These are phyloP conservation scores for Sordariomycetes sp. DNA, from an alignment of 2,329 filamentous ascomycete genomes.

Conservation along the genomic window DNA sequence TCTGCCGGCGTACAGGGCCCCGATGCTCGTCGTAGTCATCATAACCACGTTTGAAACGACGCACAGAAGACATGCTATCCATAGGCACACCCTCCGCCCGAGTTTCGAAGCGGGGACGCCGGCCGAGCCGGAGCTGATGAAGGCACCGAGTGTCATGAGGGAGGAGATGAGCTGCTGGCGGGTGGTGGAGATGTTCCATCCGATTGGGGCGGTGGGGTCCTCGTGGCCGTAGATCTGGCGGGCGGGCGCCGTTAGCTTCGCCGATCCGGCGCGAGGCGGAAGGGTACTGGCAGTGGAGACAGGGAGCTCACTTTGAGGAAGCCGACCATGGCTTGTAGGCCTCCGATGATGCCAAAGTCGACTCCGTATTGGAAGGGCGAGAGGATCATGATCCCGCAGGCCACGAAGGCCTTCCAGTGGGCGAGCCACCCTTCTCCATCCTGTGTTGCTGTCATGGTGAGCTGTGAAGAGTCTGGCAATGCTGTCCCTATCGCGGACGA, in stretches of 20 bases:
- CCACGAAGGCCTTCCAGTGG: conserved; percentile 32
- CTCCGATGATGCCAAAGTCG: conserved; percentile 35
- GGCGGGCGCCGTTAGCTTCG: not conserved
- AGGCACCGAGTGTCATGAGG: conserved; percentile 32
- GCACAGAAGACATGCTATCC: conserved; percentile 33
- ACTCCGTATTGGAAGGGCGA: conserved; percentile 34
- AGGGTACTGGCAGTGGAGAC: not conserved
- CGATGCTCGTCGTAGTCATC: conserved; percentile 39
- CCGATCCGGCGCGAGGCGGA: not conserved
- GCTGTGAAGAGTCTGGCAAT: not conserved
- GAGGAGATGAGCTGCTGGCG: conserved; percentile 33
- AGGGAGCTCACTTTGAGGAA: conserved; percentile 20
- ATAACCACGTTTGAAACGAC: conserved; percentile 39
- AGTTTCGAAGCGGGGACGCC: conserved; percentile 22
- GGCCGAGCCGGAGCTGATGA: conserved; percentile 26
- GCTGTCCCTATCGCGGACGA: not conserved
- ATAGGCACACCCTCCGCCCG: conserved; percentile 22
- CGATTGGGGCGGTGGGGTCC: conserved; percentile 15
- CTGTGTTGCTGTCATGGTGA: conserved; percentile 1
- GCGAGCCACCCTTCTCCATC: conserved; percentile 15
- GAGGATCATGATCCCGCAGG: conserved; percentile 22
- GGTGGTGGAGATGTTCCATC: conserved; percentile 29
- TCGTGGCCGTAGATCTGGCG: conserved; percentile 21
- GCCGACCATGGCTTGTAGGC: conserved; percentile 34
- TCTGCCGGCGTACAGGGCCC: conserved; percentile 38